Percentiles rank a stretch among this genome's conserved stretches.
phyloP scores from a whole-genome alignment of 2,329 filamentous ascomycete species.

The Coniochaeta sp. region DNA sequence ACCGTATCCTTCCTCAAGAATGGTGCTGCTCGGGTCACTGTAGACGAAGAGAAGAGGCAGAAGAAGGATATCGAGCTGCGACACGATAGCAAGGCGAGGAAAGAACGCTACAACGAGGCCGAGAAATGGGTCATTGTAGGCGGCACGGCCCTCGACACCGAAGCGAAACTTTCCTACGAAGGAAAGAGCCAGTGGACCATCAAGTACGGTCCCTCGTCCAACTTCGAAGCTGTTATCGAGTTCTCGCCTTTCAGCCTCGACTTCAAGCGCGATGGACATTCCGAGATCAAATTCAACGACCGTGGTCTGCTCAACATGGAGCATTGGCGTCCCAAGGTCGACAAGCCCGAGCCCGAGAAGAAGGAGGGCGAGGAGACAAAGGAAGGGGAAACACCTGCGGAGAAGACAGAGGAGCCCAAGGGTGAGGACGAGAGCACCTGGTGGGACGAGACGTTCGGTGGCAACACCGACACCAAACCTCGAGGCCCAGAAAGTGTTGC shows the following conservation, averaged over 20 bases:
- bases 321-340: slow-evolving; percentile 87
- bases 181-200: slow-evolving; percentile 64
- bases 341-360: slow-evolving; percentile 45
- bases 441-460: slow-evolving; percentile 97
- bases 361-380: slow-evolving; percentile 44
- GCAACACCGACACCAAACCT: slow-evolving; percentile 94
- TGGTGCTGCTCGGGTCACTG: slow-evolving; percentile 75
- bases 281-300: slow-evolving; percentile 83
- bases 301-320: slow-evolving; percentile 88
- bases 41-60: slow-evolving; percentile 86
- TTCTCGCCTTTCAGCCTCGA: slow-evolving; percentile 79
- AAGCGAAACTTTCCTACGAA: slow-evolving; percentile 60
- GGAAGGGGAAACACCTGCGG: slow-evolving; percentile 31
- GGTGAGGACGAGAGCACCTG: slow-evolving; percentile 79
- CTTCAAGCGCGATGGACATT: slow-evolving; percentile 75
- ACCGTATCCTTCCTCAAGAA: slow-evolving; percentile 85
- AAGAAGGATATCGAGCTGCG: slow-evolving; percentile 85
- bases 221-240: slow-evolving; percentile 75
- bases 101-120: slow-evolving; percentile 91
- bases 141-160: slow-evolving; percentile 64
- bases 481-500: slow-evolving; percentile 86
- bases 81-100: slow-evolving; percentile 75
- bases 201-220: slow-evolving; percentile 67
- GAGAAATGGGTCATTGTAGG: slow-evolving; percentile 82
- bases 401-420: slow-evolving; percentile 26